These are phyloP conservation scores for Ustilago hordei DNA, from an alignment of 1,284 basidiomycete genomes.

Conservation along the genomic window DNA sequence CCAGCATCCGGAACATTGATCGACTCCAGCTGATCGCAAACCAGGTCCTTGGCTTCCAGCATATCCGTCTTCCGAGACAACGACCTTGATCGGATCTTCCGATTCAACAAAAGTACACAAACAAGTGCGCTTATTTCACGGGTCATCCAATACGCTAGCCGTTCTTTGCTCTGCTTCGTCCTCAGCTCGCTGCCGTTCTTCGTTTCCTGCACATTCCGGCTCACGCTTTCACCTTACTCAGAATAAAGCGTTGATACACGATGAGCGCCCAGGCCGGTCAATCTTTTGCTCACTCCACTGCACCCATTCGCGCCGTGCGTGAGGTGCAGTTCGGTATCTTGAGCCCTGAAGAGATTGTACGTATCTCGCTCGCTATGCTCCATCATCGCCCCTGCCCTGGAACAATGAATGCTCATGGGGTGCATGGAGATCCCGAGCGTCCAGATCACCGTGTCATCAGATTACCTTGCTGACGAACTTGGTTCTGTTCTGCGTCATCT, in stretches of 20 bases:
- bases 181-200: not conserved
- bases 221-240: not conserved
- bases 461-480: conserved; percentile 22
- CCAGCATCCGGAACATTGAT: not conserved
- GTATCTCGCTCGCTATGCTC: conserved; percentile 39
- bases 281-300: conserved; percentile 82
- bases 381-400: not conserved
- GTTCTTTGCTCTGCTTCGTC: not conserved
- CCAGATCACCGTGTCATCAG: conserved; percentile 13
- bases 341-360: conserved; percentile 94
- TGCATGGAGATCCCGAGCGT: conserved; percentile 8
- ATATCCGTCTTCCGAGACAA: not conserved
- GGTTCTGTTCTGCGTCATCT: not conserved
- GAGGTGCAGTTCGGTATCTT: conserved; percentile 99
- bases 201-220: not conserved
- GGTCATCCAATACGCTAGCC: not conserved
- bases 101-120: not conserved
- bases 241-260: conserved; percentile 15
- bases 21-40: not conserved
- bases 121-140: not conserved
- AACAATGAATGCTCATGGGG: not conserved
- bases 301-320: conserved; percentile 83
- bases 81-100: not conserved
- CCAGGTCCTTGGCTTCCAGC: not conserved
- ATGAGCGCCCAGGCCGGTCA: conserved; percentile 59